phyloP scores from a whole-genome alignment of 2,329 filamentous ascomycete genomes.

The Chaetomium olivaceum region DNA sequence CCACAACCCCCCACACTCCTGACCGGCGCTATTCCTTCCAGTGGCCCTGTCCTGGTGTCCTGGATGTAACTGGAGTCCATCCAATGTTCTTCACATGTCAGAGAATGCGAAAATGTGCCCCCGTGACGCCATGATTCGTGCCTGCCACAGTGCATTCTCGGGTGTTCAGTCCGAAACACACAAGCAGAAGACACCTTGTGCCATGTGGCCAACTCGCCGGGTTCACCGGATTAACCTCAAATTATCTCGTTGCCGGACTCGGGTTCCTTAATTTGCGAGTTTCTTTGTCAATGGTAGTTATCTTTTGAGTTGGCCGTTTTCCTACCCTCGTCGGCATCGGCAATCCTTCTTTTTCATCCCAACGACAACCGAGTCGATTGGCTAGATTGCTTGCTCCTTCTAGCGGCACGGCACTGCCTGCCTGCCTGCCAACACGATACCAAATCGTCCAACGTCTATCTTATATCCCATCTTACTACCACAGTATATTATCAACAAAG shows the following conservation, averaged over 20 bases:
- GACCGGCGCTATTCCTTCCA: not conserved
- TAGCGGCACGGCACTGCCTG: not conserved
- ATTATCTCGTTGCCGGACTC: not conserved
- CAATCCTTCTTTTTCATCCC: conserved; percentile 5
- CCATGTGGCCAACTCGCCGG: conserved; percentile 17
- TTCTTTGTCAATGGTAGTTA: not conserved
- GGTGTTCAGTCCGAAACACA: not conserved
- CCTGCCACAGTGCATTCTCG: conserved; percentile 15
- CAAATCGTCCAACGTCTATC: not conserved
- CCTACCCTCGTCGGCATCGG: not conserved
- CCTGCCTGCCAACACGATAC: not conserved
- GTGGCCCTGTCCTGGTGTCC: not conserved
- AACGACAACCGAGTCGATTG: not conserved
- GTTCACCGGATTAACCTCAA: conserved; percentile 13
- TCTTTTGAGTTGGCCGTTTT: not conserved
- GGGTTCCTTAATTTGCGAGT: not conserved
- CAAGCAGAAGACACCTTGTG: conserved; percentile 2
- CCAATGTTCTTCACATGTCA: conserved; percentile 31
- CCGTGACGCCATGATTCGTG: conserved; percentile 32
- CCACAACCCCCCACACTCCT: conserved; percentile 17
- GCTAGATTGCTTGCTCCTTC: not conserved
- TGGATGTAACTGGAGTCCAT: not conserved
- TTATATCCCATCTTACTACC: not conserved
- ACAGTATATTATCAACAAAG: not conserved
- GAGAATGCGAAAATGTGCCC: not conserved